Conservation (phyloP, 495 filamentous ascomycete species). For the Tetracladium setigerum region DNA sequence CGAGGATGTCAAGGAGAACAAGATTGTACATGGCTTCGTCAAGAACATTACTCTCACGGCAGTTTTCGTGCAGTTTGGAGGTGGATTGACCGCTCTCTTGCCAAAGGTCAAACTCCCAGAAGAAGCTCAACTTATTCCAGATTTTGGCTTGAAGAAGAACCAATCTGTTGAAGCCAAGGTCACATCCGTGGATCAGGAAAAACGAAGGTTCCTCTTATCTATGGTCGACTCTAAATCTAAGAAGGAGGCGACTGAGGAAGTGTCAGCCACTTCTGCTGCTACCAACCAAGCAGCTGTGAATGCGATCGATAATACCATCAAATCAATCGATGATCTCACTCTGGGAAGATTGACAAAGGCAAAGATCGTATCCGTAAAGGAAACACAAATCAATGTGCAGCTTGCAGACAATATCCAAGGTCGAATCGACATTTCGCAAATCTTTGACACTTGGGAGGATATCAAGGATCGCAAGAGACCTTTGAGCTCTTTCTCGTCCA, state of each 20-base stretch:
- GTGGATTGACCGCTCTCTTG: constrained; percentile 66
- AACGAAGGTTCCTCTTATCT: constrained; percentile 53
- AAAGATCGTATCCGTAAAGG: constrained; percentile 69
- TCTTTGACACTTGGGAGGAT: constrained; percentile 81
- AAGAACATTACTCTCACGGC: constrained; percentile 71
- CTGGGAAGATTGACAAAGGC: constrained; percentile 75
- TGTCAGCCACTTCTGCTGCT: constrained; percentile 8
- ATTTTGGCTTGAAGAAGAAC: constrained; percentile 67
- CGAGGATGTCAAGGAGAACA: constrained; percentile 60
- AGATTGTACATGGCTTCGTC: constrained; percentile 71
- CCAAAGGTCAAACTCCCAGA: constrained; percentile 65
- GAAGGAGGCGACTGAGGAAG: constrained; percentile 10
- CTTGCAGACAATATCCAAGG: constrained; percentile 87
- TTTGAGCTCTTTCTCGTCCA: constrained; percentile 59
- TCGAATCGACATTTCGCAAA: constrained; percentile 80
- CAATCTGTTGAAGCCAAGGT: constrained; percentile 67
- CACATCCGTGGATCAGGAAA: constrained; percentile 52
- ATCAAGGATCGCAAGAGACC: constrained; percentile 77
- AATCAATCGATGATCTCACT: constrained; percentile 57
- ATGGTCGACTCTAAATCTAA: constrained; percentile 35
- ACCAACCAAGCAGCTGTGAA: constrained; percentile 45
- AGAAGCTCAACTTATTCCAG: constrained; percentile 55
- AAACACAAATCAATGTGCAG: constrained; percentile 84
- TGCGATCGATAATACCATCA: constrained; percentile 60
- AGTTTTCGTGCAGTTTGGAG: constrained; percentile 76